Percentiles rank a stretch among this genome's conserved stretches.
These are phyloP conservation scores for Acacia concinna DNA, from an alignment of 331 rosid genomes.

Conservation along the genomic window DNA sequence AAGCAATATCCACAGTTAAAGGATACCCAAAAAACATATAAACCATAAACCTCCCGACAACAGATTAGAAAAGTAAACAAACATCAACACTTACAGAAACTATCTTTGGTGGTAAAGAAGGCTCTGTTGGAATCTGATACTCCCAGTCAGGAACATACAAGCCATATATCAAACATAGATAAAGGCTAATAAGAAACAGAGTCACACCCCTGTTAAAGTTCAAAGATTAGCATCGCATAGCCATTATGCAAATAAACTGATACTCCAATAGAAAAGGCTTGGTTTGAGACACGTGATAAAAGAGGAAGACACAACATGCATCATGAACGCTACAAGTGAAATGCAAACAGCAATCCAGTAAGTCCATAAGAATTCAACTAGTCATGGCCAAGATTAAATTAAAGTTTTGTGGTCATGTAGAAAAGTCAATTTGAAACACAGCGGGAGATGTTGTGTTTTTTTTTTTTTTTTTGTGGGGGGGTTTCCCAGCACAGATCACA, in stretches of 20 bases:
- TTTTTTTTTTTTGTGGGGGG: too few relatives aligned
- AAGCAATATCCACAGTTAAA: constrained; percentile 9
- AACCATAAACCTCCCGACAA: neutral
- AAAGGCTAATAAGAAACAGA: constrained; percentile 51
- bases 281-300: neutral
- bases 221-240: constrained; percentile 10
- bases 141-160: constrained; percentile 91
- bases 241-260: neutral
- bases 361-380: neutral
- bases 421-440: neutral
- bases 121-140: constrained; percentile 58
- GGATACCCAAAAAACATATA: neutral
- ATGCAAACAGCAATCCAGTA: neutral
- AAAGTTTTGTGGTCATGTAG: neutral
- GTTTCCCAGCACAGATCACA: neutral
- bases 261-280: neutral
- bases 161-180: constrained; percentile 65
- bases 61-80: constrained; percentile 12
- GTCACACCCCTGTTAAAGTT: constrained; percentile 55
- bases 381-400: neutral
- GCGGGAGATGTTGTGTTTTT: too few relatives aligned
- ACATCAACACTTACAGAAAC: constrained; percentile 61
- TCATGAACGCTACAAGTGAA: neutral
- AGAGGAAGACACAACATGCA: neutral
- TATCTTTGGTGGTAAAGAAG: constrained; percentile 48